Percentiles rank a stretch among this genome's conserved stretches.
phyloP scores from a whole-genome alignment of 495 filamentous ascomycete genomes.

The Cetradonia linearis region DNA sequence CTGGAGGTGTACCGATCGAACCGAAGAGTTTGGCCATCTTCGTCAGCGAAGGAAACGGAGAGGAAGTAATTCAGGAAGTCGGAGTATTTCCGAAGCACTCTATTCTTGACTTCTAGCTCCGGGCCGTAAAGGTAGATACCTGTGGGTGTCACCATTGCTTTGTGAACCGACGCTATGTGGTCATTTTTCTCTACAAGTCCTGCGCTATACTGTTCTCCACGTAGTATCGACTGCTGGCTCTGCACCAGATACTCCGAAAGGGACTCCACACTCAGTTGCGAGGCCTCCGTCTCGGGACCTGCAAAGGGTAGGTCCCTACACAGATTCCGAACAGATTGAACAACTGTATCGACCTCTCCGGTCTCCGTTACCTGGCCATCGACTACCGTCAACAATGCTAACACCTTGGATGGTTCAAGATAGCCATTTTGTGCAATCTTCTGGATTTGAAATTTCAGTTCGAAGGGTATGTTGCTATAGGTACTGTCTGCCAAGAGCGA shows the following conservation, averaged over 20 bases:
- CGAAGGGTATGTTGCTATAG: slow-evolving; percentile 29
- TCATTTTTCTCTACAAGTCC: slow-evolving; percentile 24
- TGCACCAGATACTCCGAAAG: slow-evolving; percentile 37
- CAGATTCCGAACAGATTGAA: slow-evolving; percentile 40
- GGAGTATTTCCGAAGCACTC: slow-evolving; percentile 61
- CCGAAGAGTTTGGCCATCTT: slow-evolving; percentile 54
- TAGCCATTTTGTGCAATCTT: slow-evolving; percentile 31
- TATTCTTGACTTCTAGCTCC: slow-evolving; percentile 58
- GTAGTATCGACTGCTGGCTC: slow-evolving; percentile 31
- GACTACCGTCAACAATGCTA: slow-evolving; percentile 19
- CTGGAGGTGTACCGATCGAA: slow-evolving; percentile 46
- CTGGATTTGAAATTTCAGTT: slow-evolving; percentile 33
- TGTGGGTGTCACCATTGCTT: slow-evolving; percentile 57
- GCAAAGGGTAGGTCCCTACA: slow-evolving; percentile 40
- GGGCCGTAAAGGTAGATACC: slow-evolving; percentile 60
- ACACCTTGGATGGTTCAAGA: slow-evolving; percentile 27
- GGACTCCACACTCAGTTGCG: slow-evolving; percentile 32
- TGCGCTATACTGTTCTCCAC: slow-evolving; percentile 24
- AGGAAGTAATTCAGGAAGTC: slow-evolving; percentile 55
- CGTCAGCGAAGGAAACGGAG: slow-evolving; percentile 61
- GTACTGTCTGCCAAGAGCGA: slow-evolving; percentile 16
- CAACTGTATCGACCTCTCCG: slow-evolving; percentile 11
- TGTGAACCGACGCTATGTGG: slow-evolving; percentile 29
- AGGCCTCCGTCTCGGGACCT: slow-evolving; percentile 37
- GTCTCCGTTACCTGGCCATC: background rate